Base-by-base conservation (phyloP, 2,329 filamentous ascomycete species). In the Fusarium euwallaceae region DNA sequence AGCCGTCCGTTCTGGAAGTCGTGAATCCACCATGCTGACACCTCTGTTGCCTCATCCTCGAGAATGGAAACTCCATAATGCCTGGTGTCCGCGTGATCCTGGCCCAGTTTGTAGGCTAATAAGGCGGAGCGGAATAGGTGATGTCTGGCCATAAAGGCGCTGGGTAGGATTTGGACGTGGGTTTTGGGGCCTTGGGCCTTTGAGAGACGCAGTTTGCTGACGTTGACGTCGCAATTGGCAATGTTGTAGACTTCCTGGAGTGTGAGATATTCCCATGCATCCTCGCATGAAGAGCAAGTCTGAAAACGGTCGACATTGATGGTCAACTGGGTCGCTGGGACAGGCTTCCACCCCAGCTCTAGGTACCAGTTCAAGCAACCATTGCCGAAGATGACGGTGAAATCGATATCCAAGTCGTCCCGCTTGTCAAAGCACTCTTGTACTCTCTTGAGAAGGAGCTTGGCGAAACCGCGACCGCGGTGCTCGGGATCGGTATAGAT, bases 351-450 rank as follows among this genome's bases (percentile, higher is more conserved):
- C 37, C 83, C 83, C 9, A 84, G 72, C 17, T 71, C 72, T 37
- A 78, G 68, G 64, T 82, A 84, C 70, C 83, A 81, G 5, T 74
- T 70, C n/a, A 78, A 75, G 37, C 81, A 77, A 36, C 78, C 75
- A 59, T 81, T 81, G 72, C 81, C 83, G 75, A 82, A 84, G 32
- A 85, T 69, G 12, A 81, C 76, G 56, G 82, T 84, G 70, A 80
- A 82, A 41, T 78, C 80, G 66, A 80, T 75, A n/a, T 78, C 76
- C 24, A 16, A 51, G 39, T 60, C 17, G 66, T 85, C 82, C 71
- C 48, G 48, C 27, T 29, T 17, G 17, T 53, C 48, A 53, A 84
- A 80, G n/a, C 69, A 69, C 51, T 82, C 72, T 63, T 82, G 80
- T 3, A 84, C 69, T n/a, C 72, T 72, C 45, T 64, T 75, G 43